Percentiles rank a stretch among this genome's conserved stretches.
Evolutionary conservation across 2,329 filamentous ascomycete species (phyloP).

Genomic region (Colletotrichum horii): DNA sequence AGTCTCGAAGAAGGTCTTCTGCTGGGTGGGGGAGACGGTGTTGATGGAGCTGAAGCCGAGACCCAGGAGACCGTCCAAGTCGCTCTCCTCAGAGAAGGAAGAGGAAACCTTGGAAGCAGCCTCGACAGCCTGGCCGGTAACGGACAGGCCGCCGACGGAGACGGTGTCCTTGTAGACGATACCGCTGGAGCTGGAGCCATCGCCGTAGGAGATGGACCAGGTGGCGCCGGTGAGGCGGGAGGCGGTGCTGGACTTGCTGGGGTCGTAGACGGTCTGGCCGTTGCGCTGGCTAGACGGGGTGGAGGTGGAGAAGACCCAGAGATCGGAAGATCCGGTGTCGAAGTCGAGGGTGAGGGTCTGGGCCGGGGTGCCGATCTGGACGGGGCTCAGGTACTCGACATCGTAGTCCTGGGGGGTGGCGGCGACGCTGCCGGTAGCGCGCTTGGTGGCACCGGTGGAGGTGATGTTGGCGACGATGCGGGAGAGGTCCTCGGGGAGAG

Average conservation of each 20-base stretch:
- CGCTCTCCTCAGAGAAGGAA: conserved; percentile 27
- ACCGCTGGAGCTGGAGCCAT: conserved; percentile 34
- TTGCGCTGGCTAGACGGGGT: conserved; percentile 25
- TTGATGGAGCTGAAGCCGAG: conserved; percentile 62
- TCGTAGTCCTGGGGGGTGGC: conserved; percentile 34
- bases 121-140: conserved; percentile 34
- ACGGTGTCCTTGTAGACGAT: conserved; percentile 36
- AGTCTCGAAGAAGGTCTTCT: conserved; percentile 30
- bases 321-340: conserved; percentile 51
- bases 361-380: conserved; percentile 47
- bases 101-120: conserved; percentile 29
- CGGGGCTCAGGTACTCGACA: conserved; percentile 42
- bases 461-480: conserved; percentile 27
- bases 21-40: conserved; percentile 34
- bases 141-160: conserved; percentile 31
- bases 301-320: conserved; percentile 38
- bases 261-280: conserved; percentile 34
- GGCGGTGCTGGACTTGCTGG: conserved; percentile 31
- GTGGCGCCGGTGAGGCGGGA: conserved; percentile 27
- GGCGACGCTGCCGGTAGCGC: conserved; percentile 33
- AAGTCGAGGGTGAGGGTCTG: conserved; percentile 49
- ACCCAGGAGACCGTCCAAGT: conserved; percentile 67
- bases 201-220: conserved; percentile 38
- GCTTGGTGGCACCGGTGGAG: conserved; percentile 23
- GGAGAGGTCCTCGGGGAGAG: conserved; percentile 34